Conservation (phyloP, 1,284 basidiomycete genomes). For the Boletellus deceptivus region DNA sequence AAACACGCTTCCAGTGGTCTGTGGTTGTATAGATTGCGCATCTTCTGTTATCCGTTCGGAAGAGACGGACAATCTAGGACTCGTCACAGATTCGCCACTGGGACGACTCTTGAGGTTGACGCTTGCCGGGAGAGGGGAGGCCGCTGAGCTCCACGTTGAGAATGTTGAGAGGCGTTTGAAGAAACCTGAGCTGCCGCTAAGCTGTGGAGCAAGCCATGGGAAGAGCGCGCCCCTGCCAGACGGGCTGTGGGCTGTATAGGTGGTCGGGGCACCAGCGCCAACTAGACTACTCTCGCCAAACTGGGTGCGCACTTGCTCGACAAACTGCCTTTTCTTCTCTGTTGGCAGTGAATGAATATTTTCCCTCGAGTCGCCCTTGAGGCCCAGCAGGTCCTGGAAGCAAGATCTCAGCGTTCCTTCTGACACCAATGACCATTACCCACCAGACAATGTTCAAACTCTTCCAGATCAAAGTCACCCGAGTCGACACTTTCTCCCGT, state of each 20-base stretch:
- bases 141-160: constrained; percentile 55
- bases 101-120: constrained; percentile 34
- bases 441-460: constrained; percentile 68
- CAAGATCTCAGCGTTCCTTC: not conserved
- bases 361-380: constrained; percentile 67
- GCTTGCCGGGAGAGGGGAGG: constrained; percentile 32
- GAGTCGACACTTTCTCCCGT: constrained; percentile 33
- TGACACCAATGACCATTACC: constrained; percentile 21
- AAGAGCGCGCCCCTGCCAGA: constrained; percentile 53
- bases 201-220: constrained; percentile 61
- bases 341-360: constrained; percentile 64
- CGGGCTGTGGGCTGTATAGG: constrained; percentile 58
- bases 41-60: constrained; percentile 37
- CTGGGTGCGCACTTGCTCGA: constrained; percentile 47
- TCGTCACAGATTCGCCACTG: constrained; percentile 39
- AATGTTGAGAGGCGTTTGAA: constrained; percentile 73
- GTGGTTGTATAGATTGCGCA: constrained; percentile 50
- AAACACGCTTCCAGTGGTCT: constrained; percentile 74
- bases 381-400: constrained; percentile 63
- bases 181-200: constrained; percentile 64
- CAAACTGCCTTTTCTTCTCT: constrained; percentile 69
- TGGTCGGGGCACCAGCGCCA: constrained; percentile 16
- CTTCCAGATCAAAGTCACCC: constrained; percentile 45
- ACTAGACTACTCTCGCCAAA: constrained; percentile 21
- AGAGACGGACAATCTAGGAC: constrained; percentile 11